Percentiles rank a stretch among this genome's conserved stretches.
Evolutionary conservation across 2,329 filamentous ascomycete genomes (phyloP).

Genomic region (Cordyceps tenuipes): DNA sequence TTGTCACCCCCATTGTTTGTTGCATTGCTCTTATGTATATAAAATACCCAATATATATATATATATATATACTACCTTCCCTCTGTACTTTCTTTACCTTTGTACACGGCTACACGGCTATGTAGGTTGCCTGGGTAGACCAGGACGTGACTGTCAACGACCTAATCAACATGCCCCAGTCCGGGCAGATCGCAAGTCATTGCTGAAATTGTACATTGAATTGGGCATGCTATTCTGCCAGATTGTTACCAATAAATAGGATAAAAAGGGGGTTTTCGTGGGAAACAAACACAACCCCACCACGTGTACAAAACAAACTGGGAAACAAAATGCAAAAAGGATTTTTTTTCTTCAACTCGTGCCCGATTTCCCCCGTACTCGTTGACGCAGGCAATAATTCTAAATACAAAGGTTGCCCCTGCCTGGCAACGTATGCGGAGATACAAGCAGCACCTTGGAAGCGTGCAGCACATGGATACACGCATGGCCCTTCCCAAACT

Average conservation of each 20-base stretch:
- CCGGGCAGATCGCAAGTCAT: too few species aligned
- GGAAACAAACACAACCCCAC: background rate
- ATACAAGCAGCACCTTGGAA: background rate
- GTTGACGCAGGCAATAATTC: background rate
- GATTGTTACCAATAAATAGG: background rate
- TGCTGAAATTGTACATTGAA: background rate
- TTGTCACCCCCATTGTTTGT: background rate
- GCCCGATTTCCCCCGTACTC: background rate
- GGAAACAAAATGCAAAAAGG: background rate
- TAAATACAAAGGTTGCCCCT: constrained; percentile 4
- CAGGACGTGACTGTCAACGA: too few species aligned
- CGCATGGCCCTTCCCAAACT: background rate
- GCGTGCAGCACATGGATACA: background rate
- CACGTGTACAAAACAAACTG: constrained; percentile 1
- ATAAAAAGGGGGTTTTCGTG: background rate
- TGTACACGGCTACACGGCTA: background rate
- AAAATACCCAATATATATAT: background rate
- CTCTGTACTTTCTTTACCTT: background rate
- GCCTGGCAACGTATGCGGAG: background rate
- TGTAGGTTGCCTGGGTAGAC: too few species aligned
- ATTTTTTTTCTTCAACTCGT: background rate
- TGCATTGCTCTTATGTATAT: background rate
- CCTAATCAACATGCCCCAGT: too few species aligned
- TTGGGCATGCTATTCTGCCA: background rate
- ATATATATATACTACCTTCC: background rate